Conservation (phyloP, 805 yeast species). For the Metschnikowia colocasiae region DNA sequence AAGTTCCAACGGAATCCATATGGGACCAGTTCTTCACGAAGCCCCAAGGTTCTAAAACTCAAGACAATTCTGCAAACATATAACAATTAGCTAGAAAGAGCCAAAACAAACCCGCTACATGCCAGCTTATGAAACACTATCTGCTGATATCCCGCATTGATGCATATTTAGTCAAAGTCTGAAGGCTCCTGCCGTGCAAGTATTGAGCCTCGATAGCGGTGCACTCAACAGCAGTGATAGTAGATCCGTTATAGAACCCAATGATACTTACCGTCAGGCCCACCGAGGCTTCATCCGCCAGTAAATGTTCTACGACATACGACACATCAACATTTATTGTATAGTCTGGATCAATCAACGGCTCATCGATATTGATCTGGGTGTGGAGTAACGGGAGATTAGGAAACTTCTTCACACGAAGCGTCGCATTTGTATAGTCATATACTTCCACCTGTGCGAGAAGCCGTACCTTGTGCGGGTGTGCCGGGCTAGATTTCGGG, state of each 20-base stretch:
- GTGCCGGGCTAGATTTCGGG: conserved; percentile 23
- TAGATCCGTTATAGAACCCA: conserved; percentile 31
- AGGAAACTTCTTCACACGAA: conserved; percentile 19
- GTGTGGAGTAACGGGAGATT: conserved; percentile 17
- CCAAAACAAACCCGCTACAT: background rate
- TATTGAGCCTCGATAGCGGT: conserved; percentile 16
- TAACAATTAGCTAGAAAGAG: background rate
- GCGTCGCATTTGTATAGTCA: conserved; percentile 9
- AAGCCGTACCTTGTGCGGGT: conserved; percentile 23
- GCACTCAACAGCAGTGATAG: conserved; percentile 24
- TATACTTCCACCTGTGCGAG: conserved; percentile 29
- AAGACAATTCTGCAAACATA: background rate
- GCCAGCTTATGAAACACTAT: background rate
- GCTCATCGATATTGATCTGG: conserved; percentile 13
- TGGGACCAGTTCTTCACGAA: conserved; percentile 62
- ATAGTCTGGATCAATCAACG: background rate
- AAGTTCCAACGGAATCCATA: conserved; percentile 60
- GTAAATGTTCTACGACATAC: conserved; percentile 12
- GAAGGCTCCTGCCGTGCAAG: conserved; percentile 11
- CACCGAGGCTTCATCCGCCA: conserved; percentile 2
- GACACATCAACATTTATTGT: conserved; percentile 8
- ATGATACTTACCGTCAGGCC: conserved; percentile 30
- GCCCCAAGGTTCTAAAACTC: conserved; percentile 2
- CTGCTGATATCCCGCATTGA: conserved; percentile 7
- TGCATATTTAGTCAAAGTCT: conserved; percentile 19